These are phyloP conservation scores for Claviceps sp. DNA, from an alignment of 2,329 filamentous ascomycete genomes.

Conservation along the genomic window DNA sequence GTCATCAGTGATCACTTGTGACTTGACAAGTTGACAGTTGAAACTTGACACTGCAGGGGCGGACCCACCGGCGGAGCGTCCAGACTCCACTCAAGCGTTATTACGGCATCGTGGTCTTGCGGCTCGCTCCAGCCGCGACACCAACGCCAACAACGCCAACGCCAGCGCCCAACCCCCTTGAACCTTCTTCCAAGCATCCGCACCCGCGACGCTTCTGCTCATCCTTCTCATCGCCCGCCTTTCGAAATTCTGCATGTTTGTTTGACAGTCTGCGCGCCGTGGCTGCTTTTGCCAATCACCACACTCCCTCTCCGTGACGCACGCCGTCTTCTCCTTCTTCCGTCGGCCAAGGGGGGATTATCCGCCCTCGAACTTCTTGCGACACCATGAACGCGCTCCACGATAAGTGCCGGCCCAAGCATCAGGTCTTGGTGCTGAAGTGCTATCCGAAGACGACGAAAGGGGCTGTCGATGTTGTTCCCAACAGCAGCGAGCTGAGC, in stretches of 20 bases:
- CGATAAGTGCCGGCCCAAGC: conserved; percentile 73
- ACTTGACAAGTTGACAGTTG: no score
- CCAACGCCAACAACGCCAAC: background rate
- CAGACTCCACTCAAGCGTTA: background rate
- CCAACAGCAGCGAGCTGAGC: conserved; percentile 91
- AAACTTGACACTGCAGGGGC: no score
- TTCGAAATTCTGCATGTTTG: background rate
- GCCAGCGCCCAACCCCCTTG: background rate
- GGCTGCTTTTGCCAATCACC: conserved; percentile 1
- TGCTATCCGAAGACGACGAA: conserved; percentile 92
- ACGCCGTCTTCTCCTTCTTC: background rate
- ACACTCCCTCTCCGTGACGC: background rate
- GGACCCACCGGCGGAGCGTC: background rate
- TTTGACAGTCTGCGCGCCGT: conserved; percentile 1
- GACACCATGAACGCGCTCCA: conserved; percentile 48
- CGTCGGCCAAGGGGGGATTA: background rate
- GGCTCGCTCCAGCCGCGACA: background rate
- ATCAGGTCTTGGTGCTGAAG: conserved; percentile 90
- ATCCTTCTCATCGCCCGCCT: background rate
- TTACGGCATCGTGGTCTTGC: background rate
- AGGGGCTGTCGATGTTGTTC: conserved; percentile 81
- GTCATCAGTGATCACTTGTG: no score
- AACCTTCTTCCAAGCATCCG: background rate
- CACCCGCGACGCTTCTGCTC: background rate
- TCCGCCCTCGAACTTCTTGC: background rate